Evolutionary conservation across 768 basidiomycete genomes (phyloP).

Genomic region (Rhizopogon vinicolor): DNA sequence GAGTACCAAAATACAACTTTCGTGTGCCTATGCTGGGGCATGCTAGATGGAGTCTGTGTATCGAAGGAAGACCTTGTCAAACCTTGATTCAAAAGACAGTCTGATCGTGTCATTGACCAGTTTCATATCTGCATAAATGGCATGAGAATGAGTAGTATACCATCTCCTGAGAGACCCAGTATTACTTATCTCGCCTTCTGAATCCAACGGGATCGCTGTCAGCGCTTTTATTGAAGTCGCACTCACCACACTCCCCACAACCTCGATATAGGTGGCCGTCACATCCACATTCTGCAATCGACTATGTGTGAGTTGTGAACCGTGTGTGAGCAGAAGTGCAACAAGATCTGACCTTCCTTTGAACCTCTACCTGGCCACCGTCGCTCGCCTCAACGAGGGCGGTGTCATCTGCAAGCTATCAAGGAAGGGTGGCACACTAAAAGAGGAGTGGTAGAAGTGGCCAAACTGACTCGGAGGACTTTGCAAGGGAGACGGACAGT

Average conservation of each 20-base stretch:
- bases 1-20: too few relatives aligned
- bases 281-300: constrained; percentile 37
- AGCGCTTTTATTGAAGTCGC: constrained; percentile 55
- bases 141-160: not conserved
- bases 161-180: constrained; percentile 14
- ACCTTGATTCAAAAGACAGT: constrained; percentile 55
- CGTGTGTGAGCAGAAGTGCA: not conserved
- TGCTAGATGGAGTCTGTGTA: not conserved
- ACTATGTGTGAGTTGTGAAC: not conserved
- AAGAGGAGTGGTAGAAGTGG: not conserved
- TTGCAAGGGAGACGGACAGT: constrained; percentile 61
- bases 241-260: constrained; percentile 58
- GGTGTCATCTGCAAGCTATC: constrained; percentile 34
- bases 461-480: constrained; percentile 43
- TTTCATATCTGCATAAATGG: constrained; percentile 42
- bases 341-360: constrained; percentile 33
- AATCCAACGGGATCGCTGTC: constrained; percentile 49
- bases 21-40: too few relatives aligned
- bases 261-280: constrained; percentile 55
- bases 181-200: constrained; percentile 49
- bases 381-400: constrained; percentile 65
- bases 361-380: constrained; percentile 54
- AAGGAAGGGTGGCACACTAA: constrained; percentile 2
- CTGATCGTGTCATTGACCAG: constrained; percentile 59
- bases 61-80: constrained; percentile 43